Conservation (phyloP, 2,329 filamentous ascomycete species). For the Trichoderma gracile region DNA sequence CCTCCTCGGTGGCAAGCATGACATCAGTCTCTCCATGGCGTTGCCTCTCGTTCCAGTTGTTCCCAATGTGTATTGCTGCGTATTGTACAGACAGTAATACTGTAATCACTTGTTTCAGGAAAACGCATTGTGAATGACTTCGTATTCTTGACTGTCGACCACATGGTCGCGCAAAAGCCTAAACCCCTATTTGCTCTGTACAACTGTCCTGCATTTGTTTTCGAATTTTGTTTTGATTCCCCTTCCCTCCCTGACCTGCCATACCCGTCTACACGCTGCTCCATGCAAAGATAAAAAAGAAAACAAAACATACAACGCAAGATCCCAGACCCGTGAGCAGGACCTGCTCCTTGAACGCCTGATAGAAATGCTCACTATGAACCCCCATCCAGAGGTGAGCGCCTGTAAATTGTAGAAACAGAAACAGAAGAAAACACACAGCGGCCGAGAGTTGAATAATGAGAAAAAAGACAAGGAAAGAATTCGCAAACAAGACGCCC, state of each 20-base stretch:
- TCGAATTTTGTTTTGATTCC: constrained; percentile 4
- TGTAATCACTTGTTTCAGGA: too few species aligned
- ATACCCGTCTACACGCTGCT: constrained; percentile 22
- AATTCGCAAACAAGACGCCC: constrained; percentile 24
- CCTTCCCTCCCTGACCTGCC: constrained; percentile 3
- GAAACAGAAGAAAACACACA: not conserved
- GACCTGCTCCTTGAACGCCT: constrained; percentile 22
- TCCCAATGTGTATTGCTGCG: not conserved
- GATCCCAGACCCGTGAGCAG: constrained; percentile 16
- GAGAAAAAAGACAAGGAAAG: not conserved
- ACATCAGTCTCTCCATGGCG: not conserved
- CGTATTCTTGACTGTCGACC: constrained; percentile 12
- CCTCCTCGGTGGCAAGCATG: constrained; percentile 16
- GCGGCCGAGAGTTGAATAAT: not conserved
- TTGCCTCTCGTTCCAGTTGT: not conserved
- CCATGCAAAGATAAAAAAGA: constrained; percentile 9
- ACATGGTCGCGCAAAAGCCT: not conserved
- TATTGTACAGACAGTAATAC: not conserved
- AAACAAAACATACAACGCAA: not conserved
- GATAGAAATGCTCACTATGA: constrained; percentile 21
- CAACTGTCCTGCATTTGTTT: constrained; percentile 16
- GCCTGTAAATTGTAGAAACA: constrained; percentile 10
- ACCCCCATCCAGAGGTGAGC: constrained; percentile 15
- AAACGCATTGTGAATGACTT: constrained; percentile 8
- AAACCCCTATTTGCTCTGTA: constrained; percentile 3